A percentile compares a stretch with the other conserved stretches of the same genome.
Conservation (phyloP, 352 stramenopile species). For the Phytophthora fragariaefolia region DNA sequence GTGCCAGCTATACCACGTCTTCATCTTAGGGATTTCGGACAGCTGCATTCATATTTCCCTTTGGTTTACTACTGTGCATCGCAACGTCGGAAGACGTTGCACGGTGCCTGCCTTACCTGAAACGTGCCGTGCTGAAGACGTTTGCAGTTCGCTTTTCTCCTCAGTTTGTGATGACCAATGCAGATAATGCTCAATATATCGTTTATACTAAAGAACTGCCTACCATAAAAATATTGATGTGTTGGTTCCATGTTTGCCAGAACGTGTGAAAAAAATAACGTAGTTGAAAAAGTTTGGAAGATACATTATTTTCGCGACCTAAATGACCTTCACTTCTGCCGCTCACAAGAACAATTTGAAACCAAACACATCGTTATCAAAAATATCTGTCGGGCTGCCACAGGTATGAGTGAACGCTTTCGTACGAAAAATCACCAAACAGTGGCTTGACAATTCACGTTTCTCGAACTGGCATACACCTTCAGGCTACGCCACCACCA, state of each 20-base stretch:
- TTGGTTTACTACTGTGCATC: not conserved
- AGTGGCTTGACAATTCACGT: no score
- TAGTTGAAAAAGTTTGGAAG: not conserved
- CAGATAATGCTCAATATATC: not conserved
- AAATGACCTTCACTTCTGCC: not conserved
- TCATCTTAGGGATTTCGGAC: not conserved
- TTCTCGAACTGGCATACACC: no score
- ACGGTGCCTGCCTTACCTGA: not conserved
- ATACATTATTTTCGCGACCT: not conserved
- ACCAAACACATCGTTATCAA: not conserved
- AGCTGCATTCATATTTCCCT: not conserved
- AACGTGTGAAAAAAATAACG: not conserved
- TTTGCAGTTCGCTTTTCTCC: not conserved
- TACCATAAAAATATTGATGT: not conserved
- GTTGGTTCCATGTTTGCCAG: not conserved
- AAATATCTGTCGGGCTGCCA: no score
- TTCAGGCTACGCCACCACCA: no score
- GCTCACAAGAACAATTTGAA: not conserved
- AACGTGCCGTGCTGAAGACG: not conserved
- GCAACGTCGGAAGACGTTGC: not conserved
- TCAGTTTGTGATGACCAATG: not conserved
- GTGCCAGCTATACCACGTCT: not conserved
- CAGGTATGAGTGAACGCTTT: no score
- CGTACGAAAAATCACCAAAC: no score
- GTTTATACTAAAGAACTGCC: not conserved